phyloP scores from a whole-genome alignment of 441 rosid genomes.

The Gossypium armourianum region DNA sequence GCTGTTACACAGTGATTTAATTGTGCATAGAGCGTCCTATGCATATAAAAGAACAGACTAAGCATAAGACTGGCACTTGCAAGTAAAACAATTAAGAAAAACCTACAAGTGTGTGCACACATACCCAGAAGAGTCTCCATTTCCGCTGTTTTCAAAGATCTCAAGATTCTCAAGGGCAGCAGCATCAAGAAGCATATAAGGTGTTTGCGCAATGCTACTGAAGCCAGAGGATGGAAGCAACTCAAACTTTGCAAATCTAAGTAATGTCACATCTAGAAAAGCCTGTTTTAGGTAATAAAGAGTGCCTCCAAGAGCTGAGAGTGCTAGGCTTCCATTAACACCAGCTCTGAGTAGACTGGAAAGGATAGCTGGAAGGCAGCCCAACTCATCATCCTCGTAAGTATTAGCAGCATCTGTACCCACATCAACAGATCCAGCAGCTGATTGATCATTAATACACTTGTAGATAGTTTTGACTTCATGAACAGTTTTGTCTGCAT shows the following conservation, averaged over 20 bases:
- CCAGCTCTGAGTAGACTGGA: conserved; percentile 47
- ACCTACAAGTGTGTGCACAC: conserved; percentile 15
- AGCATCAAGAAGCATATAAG: conserved; percentile 90
- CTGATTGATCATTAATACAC: conserved; percentile 29
- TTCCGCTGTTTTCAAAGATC: conserved; percentile 85
- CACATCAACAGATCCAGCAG: conserved; percentile 28
- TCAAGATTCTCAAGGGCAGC: conserved; percentile 95
- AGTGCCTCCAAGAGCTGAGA: conserved; percentile 94
- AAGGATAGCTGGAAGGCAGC: conserved; percentile 49
- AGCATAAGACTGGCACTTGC: conserved; percentile 16
- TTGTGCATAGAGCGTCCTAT: conserved; percentile 80
- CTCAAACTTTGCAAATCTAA: conserved; percentile 83
- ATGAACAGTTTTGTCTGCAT: conserved; percentile 63
- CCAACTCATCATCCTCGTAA: conserved; percentile 22
- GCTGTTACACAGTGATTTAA: conserved; percentile 87
- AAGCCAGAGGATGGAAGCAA: conserved; percentile 63
- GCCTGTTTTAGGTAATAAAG: conserved; percentile 83
- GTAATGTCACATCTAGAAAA: conserved; percentile 75
- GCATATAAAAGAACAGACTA: conserved; percentile 20
- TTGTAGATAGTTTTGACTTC: conserved; percentile 52
- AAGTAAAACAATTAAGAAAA: not conserved
- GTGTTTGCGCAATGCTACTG: conserved; percentile 43
- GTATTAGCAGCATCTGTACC: conserved; percentile 22
- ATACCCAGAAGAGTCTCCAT: conserved; percentile 78
- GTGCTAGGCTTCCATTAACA: conserved; percentile 49